Conservation (phyloP, 2,329 filamentous ascomycete species). For the Teratosphaeria epicoccoides region DNA sequence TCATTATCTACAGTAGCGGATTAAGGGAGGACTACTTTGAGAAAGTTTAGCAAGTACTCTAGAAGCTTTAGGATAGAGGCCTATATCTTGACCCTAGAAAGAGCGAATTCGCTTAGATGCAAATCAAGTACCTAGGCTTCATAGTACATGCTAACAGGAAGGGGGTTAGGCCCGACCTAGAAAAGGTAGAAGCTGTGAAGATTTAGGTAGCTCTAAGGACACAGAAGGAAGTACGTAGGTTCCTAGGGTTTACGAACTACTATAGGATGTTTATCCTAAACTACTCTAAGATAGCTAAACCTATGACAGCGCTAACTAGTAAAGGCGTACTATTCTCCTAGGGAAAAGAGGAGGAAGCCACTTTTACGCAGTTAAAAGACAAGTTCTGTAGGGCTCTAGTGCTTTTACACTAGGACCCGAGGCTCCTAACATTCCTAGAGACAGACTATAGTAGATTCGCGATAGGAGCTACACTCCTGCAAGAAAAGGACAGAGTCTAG, state of each 20-base stretch:
- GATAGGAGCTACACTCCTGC: conserved; percentile 2
- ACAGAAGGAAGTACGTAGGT: conserved; percentile 12
- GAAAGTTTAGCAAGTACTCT: neutral
- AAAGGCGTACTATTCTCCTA: conserved; percentile 9
- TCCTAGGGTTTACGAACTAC: conserved; percentile 15
- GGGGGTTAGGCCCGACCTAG: conserved; percentile 8
- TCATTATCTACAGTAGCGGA: neutral
- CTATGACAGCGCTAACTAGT: conserved; percentile 8
- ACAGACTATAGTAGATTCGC: conserved; percentile 12
- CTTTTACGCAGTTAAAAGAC: conserved; percentile 10
- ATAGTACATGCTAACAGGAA: conserved; percentile 4
- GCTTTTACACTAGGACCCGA: conserved; percentile 5
- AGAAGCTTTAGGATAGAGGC: conserved; percentile 2
- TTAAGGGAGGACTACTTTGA: neutral
- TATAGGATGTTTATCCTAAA: conserved; percentile 18
- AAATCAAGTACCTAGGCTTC: conserved; percentile 3
- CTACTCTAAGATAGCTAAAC: conserved; percentile 8
- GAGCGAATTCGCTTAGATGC: conserved; percentile 3
- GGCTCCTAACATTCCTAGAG: conserved; percentile 8
- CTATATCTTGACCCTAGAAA: conserved; percentile 2
- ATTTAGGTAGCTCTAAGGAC: conserved; percentile 1
- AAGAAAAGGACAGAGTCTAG: conserved; percentile 4
- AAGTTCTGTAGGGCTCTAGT: conserved; percentile 9
- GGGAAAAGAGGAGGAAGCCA: neutral
- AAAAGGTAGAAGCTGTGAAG: neutral